Conservation (phyloP, 371 early-diverging fungal genomes). For the Rhizopus arrhizus region DNA sequence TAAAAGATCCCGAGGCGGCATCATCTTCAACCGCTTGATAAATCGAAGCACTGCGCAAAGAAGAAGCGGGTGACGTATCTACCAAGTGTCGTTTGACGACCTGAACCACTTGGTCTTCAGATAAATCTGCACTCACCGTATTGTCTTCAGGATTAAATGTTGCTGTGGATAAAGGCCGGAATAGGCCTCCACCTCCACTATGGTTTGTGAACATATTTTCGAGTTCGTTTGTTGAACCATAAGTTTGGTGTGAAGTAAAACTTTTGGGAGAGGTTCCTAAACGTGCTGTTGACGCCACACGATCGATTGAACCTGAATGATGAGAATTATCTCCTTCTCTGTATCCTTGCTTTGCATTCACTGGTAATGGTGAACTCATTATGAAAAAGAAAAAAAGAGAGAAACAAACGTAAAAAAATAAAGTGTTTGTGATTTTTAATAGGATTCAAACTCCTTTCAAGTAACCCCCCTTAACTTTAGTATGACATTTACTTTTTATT, state of each 20-base stretch:
- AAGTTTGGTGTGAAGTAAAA: constrained; percentile 30
- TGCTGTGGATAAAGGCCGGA: constrained; percentile 40
- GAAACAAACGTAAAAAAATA: constrained; percentile 10
- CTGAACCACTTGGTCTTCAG: constrained; percentile 68
- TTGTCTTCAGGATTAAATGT: constrained; percentile 43
- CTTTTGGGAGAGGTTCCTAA: constrained; percentile 40
- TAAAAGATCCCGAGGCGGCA: constrained; percentile 11
- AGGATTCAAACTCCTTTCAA: constrained; percentile 1
- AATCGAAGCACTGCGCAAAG: constrained; percentile 23
- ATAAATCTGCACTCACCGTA: constrained; percentile 53
- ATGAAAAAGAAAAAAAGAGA: constrained; percentile 8
- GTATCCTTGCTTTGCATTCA: constrained; percentile 50
- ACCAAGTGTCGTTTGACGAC: constrained; percentile 73
- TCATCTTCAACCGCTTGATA: constrained; percentile 23
- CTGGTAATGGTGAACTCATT: constrained; percentile 55
- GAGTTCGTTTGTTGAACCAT: constrained; percentile 38
- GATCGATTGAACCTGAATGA: constrained; percentile 39
- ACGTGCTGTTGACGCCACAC: constrained; percentile 39
- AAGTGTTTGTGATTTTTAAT: not conserved
- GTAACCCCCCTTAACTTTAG: not conserved
- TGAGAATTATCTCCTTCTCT: constrained; percentile 20
- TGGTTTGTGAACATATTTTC: constrained; percentile 35
- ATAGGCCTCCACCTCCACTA: constrained; percentile 25
- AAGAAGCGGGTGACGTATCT: constrained; percentile 41
- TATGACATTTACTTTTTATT: not conserved